These are phyloP conservation scores for Craspedostauros australis DNA, from an alignment of 108 stramenopile genomes.

Conservation along the genomic window DNA sequence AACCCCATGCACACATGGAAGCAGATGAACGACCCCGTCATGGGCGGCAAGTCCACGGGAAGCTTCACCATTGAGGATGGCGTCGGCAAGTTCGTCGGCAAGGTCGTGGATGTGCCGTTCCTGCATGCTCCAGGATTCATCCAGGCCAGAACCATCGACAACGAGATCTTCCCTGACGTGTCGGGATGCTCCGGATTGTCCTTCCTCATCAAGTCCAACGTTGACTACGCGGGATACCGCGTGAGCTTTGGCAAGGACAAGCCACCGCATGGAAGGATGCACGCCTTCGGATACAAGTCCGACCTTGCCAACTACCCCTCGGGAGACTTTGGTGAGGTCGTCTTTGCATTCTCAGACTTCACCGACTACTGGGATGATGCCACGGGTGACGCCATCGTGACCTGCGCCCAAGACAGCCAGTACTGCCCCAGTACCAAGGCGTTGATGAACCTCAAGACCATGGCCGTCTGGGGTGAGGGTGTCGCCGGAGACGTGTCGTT, in stretches of 20 bases:
- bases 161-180: slow-evolving; percentile 27
- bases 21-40: slow-evolving; percentile 49
- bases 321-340: slow-evolving; percentile 14
- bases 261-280: slow-evolving; percentile 16
- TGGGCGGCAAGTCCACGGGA: slow-evolving; percentile 38
- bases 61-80: slow-evolving; percentile 24
- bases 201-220: slow-evolving; percentile 1
- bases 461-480: slow-evolving; percentile 55
- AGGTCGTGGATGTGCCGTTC: slow-evolving; percentile 32
- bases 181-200: slow-evolving; percentile 20
- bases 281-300: slow-evolving; percentile 39
- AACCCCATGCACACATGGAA: slow-evolving; percentile 19
- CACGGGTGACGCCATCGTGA: slow-evolving; percentile 24
- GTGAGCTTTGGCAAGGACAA: slow-evolving; percentile 40
- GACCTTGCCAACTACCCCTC: slow-evolving; percentile 7
- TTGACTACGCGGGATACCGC: slow-evolving; percentile 23
- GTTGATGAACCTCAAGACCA: slow-evolving; percentile 29
- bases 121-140: slow-evolving; percentile 47
- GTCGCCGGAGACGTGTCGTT: slow-evolving; percentile 30
- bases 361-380: slow-evolving; percentile 37
- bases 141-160: slow-evolving; percentile 6
- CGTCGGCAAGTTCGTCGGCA: slow-evolving; percentile 31
- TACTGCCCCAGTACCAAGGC: slow-evolving; percentile 26
- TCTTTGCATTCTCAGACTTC: slow-evolving; percentile 28
- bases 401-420: slow-evolving; percentile 23